Evolutionary conservation across 1,284 basidiomycete species (phyloP).

Genomic region (Rhodotorula sp.): DNA sequence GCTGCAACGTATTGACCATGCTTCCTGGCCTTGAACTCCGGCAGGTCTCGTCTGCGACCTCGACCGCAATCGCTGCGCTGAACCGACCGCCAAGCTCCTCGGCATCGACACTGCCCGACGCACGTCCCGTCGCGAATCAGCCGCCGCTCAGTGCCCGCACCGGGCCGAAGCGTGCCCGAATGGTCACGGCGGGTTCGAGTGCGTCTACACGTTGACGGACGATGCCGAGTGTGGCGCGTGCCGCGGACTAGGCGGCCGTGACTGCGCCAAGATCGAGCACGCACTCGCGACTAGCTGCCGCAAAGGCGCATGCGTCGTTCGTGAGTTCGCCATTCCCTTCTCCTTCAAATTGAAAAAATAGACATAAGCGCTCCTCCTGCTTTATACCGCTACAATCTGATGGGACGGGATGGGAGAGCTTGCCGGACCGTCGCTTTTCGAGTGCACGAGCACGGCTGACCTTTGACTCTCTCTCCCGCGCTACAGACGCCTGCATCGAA

Average conservation of each 20-base stretch:
- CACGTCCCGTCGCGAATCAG: slow-evolving; percentile 20
- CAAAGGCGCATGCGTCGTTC: slow-evolving; percentile 20
- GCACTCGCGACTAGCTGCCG: slow-evolving; percentile 31
- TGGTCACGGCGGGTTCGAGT: slow-evolving; percentile 30
- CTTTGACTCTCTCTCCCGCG: no score
- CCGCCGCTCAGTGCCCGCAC: slow-evolving; percentile 16
- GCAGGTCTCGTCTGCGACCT: slow-evolving; percentile 29
- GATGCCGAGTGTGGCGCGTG: slow-evolving; percentile 30
- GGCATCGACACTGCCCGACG: slow-evolving; percentile 6
- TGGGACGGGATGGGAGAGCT: not conserved
- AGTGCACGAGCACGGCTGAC: no score
- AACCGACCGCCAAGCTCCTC: slow-evolving; percentile 3
- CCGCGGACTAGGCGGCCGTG: slow-evolving; percentile 14
- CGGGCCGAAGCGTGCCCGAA: slow-evolving; percentile 19
- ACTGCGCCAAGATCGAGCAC: slow-evolving; percentile 19
- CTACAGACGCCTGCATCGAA: slow-evolving; percentile 18
- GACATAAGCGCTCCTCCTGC: not conserved
- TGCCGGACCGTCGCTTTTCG: no score
- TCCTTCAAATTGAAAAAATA: no score
- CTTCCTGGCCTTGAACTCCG: not conserved
- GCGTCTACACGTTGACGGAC: slow-evolving; percentile 19
- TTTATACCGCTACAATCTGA: not conserved
- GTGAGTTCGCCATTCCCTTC: slow-evolving; percentile 10
- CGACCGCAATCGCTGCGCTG: slow-evolving; percentile 22
- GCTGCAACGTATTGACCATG: not conserved